Base-by-base conservation (phyloP, 2,329 filamentous ascomycete species). In the Neopestalotiopsis clavispora region DNA sequence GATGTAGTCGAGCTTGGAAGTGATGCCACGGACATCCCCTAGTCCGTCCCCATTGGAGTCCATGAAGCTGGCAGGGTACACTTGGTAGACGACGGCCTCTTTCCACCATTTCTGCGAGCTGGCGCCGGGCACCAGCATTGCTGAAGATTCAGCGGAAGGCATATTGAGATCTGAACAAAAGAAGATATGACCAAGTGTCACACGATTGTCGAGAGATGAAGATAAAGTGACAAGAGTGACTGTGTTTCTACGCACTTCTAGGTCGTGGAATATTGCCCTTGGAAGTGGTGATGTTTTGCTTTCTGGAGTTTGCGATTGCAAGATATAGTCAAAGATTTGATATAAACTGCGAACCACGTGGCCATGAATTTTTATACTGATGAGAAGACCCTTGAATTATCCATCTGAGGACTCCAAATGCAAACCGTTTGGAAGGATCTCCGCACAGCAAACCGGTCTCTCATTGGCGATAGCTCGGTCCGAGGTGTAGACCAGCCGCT, bases 1-100 rank as follows among this genome's bases (percentile, higher is more conserved):
- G 68, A 86, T 76, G 70, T 88, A 88, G 71, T 86, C 84, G 2
- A 89, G 75, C 74, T 87, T 84, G 67, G 81, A 82, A 17, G 87
- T 84, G 71, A 89, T 86, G 49, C 86, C 86, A 0, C 80, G 81
- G 4, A 89, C 79, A 70, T 61, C 57, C 0, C 66, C 66, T 2
- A 52, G 28, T n/a, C 66, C 66, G 14, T 61, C 57, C 10, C 57
- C 59, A 34, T 67, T 63, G 10, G 34, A 61, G 42, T 61, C 57
- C 45, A 57, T 61, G 58, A 67, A 67, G 59, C 57, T 62, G 20
- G 66, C 57, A 17, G 66, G 66, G 17, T 67, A 67, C 12, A 67
- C 42, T 34, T 67, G 66, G 20, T 67, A 67, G 59, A 67, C 66
- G n/a, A 67, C 58, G 42, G 30, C 57, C 40, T 67, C 59, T 45